These are phyloP conservation scores for Diplosphaera chodatii DNA, from an alignment of 139 green algal genomes.

Conservation along the genomic window DNA sequence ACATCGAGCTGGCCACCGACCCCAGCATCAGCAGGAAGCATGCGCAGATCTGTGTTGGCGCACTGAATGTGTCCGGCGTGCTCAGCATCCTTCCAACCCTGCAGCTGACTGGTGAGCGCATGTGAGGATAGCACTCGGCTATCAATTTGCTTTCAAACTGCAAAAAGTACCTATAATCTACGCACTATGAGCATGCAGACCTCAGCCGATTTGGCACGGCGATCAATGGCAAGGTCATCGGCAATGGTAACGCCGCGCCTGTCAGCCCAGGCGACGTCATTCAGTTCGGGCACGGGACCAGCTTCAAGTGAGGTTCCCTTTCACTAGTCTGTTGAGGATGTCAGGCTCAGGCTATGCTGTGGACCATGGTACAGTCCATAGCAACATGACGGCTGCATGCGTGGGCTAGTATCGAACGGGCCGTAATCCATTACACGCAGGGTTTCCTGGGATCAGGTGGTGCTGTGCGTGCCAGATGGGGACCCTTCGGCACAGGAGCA, in stretches of 20 bases:
- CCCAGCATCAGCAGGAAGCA: not conserved
- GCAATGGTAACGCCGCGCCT: not conserved
- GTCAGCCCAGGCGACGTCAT: not conserved
- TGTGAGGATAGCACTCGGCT: not conserved
- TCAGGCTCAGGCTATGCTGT: not conserved
- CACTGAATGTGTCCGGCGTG: not conserved
- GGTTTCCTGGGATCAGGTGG: not conserved
- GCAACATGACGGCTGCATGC: not conserved
- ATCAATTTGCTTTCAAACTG: not conserved
- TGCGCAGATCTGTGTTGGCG: not conserved
- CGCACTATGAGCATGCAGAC: not conserved
- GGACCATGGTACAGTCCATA: not conserved
- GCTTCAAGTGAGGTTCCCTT: not conserved
- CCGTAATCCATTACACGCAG: not conserved
- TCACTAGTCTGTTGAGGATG: too few relatives aligned
- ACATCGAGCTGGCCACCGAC: not conserved
- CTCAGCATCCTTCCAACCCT: not conserved
- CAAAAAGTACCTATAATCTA: not conserved
- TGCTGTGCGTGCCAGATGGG: not conserved
- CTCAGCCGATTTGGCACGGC: not conserved
- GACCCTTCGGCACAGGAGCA: not conserved
- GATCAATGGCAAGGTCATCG: not conserved
- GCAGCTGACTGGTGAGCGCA: not conserved
- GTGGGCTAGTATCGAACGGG: not conserved
- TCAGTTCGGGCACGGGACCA: not conserved